Conservation (phyloP, 768 basidiomycete genomes). For the Ephemerocybe angulata region DNA sequence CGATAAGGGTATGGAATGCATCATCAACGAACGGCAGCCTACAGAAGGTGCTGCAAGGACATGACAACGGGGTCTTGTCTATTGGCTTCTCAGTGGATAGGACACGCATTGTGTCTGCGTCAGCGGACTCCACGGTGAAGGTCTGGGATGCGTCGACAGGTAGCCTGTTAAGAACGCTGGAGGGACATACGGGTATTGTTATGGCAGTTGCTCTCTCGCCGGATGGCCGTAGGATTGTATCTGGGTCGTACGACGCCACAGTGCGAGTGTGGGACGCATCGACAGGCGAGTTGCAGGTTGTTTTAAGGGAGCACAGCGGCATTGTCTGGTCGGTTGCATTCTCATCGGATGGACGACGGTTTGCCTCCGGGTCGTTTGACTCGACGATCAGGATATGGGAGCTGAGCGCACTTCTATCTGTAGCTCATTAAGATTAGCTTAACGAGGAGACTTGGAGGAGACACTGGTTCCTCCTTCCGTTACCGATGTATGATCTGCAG, state of each 20-base stretch:
- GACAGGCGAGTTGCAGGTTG: slow-evolving; percentile 5
- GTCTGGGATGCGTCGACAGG: slow-evolving; percentile 2
- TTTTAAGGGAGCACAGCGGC: slow-evolving; percentile 2
- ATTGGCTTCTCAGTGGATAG: slow-evolving; percentile 16
- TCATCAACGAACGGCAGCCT: no score
- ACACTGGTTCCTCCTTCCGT: no score
- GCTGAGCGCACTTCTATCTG: no score
- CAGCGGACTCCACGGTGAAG: not conserved
- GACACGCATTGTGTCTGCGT: not conserved
- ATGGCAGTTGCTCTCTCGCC: not conserved
- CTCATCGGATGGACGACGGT: not conserved
- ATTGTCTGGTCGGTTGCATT: slow-evolving; percentile 2
- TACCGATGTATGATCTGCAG: no score
- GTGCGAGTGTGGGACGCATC: slow-evolving; percentile 12
- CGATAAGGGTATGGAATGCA: no score
- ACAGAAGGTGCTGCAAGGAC: no score
- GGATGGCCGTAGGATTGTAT: slow-evolving; percentile 15
- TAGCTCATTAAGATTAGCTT: no score
- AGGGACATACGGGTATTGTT: not conserved
- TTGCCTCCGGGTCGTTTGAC: not conserved
- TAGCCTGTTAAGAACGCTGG: not conserved
- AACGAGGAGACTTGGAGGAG: no score
- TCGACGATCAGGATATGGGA: not conserved
- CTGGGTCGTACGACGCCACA: slow-evolving; percentile 26
- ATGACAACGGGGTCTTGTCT: no score